phyloP scores from a whole-genome alignment of 345 rosid genomes.

The Bruguiera parviflora region DNA sequence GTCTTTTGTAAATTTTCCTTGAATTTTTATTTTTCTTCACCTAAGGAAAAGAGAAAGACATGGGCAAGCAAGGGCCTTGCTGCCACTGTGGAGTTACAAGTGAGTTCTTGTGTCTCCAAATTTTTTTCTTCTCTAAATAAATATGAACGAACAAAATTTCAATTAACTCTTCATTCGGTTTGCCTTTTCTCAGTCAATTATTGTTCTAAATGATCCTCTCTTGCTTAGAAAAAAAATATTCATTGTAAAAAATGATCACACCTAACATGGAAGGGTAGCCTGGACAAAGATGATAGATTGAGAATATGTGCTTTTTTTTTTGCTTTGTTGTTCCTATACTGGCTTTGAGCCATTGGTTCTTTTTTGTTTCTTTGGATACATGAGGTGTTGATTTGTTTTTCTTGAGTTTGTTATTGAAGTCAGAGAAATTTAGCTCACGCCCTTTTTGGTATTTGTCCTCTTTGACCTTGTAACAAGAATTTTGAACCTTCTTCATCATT shows the following conservation, averaged over 20 bases:
- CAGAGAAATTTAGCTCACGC: slow-evolving; percentile 2
- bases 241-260: slow-evolving; percentile 21
- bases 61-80: slow-evolving; percentile 99
- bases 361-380: slow-evolving; percentile 14
- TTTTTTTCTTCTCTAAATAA: slow-evolving; percentile 4
- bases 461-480: slow-evolving; percentile 23
- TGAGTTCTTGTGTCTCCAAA: slow-evolving; percentile 78
- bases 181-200: slow-evolving; percentile 5
- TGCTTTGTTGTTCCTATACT: slow-evolving; percentile 27
- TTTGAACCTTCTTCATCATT: slow-evolving; percentile 17
- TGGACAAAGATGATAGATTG: slow-evolving; percentile 21
- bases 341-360: slow-evolving; percentile 15
- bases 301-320: slow-evolving; percentile 21
- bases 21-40: slow-evolving; percentile 20
- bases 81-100: slow-evolving; percentile 97
- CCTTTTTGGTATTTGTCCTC: slow-evolving; percentile 12
- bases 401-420: slow-evolving; percentile 18
- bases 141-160: neutral
- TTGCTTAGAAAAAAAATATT: slow-evolving; percentile 7
- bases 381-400: slow-evolving; percentile 13
- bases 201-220: slow-evolving; percentile 13
- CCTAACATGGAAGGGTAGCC: slow-evolving; percentile 17
- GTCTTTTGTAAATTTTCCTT: slow-evolving; percentile 14
- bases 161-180: slow-evolving; percentile 9
- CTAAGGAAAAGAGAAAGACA: slow-evolving; percentile 34